A percentile compares a stretch with the other conserved stretches of the same genome.
These are phyloP conservation scores for Citrus australasica DNA, from an alignment of 345 rosid species.

Conservation along the genomic window DNA sequence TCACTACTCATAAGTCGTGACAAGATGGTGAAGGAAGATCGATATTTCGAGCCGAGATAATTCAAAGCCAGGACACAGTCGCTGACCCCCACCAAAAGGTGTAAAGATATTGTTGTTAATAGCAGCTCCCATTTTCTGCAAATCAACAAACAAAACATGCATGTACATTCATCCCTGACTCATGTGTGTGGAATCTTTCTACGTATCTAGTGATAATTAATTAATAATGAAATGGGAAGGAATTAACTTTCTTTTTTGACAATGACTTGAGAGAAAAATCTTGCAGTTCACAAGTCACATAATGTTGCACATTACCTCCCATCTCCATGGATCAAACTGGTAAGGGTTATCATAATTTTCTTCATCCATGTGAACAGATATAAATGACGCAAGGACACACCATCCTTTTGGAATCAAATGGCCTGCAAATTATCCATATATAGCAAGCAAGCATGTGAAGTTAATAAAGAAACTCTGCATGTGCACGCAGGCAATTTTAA, in stretches of 20 bases:
- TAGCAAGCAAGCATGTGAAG: not conserved
- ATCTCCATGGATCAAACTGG: conserved; percentile 91
- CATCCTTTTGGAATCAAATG: conserved; percentile 89
- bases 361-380: conserved; percentile 89
- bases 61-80: conserved; percentile 94
- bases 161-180: not conserved
- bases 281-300: not conserved
- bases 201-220: too few relatives aligned
- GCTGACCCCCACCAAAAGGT: conserved; percentile 99
- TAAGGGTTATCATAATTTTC: conserved; percentile 72
- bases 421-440: conserved; percentile 44
- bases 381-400: conserved; percentile 85
- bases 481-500: not conserved
- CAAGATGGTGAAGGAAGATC: conserved; percentile 87
- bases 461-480: not conserved
- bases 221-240: not conserved
- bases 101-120: conserved; percentile 64
- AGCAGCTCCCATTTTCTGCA: conserved; percentile 57
- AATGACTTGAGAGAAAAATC: not conserved
- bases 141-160: not conserved
- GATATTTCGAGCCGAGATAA: conserved; percentile 88
- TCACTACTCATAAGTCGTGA: conserved; percentile 63
- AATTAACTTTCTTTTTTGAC: not conserved
- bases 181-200: not conserved
- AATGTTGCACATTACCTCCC: conserved; percentile 50